Evolutionary conservation across 2,329 filamentous ascomycete genomes (phyloP).

Genomic region (Sporothrix pseudoabietina): DNA sequence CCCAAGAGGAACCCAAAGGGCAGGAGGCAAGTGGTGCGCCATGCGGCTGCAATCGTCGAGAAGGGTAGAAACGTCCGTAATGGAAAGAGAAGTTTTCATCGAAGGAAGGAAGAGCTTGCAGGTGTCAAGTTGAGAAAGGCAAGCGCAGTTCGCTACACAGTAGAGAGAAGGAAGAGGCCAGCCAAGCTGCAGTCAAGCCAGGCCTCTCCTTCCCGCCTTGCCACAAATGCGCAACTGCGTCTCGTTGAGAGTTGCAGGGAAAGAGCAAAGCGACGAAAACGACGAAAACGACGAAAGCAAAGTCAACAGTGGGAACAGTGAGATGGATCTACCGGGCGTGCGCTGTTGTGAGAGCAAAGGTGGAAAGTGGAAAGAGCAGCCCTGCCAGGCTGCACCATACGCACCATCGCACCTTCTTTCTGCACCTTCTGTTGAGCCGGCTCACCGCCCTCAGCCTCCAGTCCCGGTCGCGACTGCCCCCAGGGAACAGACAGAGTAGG

Average conservation of each 20-base stretch:
- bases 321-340: neutral
- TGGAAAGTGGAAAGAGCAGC: neutral
- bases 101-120: neutral
- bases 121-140: neutral
- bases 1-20: neutral
- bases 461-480: conserved; percentile 4
- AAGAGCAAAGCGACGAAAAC: neutral
- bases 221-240: neutral
- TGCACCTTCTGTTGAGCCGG: conserved; percentile 4
- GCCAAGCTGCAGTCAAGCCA: neutral
- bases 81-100: neutral
- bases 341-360: neutral
- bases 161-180: neutral
- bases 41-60: neutral
- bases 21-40: neutral
- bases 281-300: conserved; percentile 1
- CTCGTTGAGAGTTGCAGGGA: neutral
- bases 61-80: neutral
- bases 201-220: neutral
- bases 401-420: neutral
- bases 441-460: conserved; percentile 18
- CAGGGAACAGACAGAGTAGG: neutral
- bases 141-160: neutral
- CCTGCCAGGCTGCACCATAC: neutral
- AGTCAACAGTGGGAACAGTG: neutral